Percentiles rank a stretch among this genome's conserved stretches.
phyloP scores from a whole-genome alignment of 257 asterid genomes.

The Lantana camara region DNA sequence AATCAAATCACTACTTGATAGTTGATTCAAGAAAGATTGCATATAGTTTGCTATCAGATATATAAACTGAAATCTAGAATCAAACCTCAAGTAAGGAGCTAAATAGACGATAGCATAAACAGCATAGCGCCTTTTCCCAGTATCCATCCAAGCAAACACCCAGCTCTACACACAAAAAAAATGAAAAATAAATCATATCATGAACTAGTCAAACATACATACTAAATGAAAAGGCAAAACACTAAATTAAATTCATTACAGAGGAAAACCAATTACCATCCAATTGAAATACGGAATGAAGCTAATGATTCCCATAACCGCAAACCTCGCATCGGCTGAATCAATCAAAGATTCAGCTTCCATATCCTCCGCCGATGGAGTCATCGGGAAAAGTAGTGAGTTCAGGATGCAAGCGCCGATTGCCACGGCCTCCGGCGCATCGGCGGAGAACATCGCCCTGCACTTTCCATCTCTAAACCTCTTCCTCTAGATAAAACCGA shows the following conservation, averaged over 20 bases:
- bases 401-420: slow-evolving; percentile 85
- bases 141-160: slow-evolving; percentile 99
- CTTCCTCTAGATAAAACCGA: slow-evolving; percentile 43
- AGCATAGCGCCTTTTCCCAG: slow-evolving; percentile 76
- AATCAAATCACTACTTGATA: slow-evolving; percentile 3
- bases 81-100: slow-evolving; percentile 93
- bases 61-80: background rate
- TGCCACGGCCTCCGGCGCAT: slow-evolving; percentile 74
- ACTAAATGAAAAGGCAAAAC: background rate
- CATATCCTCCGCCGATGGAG: slow-evolving; percentile 57
- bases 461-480: slow-evolving; percentile 58
- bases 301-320: slow-evolving; percentile 94
- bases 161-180: slow-evolving; percentile 58
- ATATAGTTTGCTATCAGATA: background rate
- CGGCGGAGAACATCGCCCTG: slow-evolving; percentile 78
- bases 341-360: slow-evolving; percentile 76
- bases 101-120: slow-evolving; percentile 87
- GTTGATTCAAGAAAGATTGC: background rate
- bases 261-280: slow-evolving; percentile 55
- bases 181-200: background rate
- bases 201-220: background rate
- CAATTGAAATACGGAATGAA: slow-evolving; percentile 96
- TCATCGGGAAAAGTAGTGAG: slow-evolving; percentile 67
- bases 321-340: slow-evolving; percentile 81
- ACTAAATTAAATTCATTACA: slow-evolving; percentile 14